These are phyloP conservation scores for Debaryomyces coudertii DNA, from an alignment of 1,139 yeast genomes.

Conservation along the genomic window DNA sequence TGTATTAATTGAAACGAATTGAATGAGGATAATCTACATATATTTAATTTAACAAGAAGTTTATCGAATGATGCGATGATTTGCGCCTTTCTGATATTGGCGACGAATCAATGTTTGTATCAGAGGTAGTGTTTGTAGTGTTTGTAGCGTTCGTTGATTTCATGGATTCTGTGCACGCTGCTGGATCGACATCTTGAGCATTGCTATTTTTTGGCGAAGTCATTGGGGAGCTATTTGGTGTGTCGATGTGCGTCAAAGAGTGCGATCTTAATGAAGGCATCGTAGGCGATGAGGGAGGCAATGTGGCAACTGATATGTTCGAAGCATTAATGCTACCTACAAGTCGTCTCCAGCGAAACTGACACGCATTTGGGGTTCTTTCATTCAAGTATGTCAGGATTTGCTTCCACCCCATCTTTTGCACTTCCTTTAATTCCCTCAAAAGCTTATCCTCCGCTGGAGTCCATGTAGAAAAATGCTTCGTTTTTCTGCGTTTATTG, in stretches of 20 bases:
- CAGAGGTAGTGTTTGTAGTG: neutral
- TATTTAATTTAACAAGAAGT: slow-evolving; percentile 19
- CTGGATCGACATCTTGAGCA: neutral
- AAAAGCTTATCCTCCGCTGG: slow-evolving; percentile 43
- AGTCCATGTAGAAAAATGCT: slow-evolving; percentile 37
- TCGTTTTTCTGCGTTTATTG: slow-evolving; percentile 17
- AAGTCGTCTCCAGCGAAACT: slow-evolving; percentile 51
- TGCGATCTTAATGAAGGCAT: neutral
- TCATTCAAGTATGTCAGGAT: slow-evolving; percentile 46
- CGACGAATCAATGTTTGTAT: neutral
- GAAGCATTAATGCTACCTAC: slow-evolving; percentile 29
- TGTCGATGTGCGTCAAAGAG: neutral
- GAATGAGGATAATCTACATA: slow-evolving; percentile 6
- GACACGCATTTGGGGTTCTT: slow-evolving; percentile 52
- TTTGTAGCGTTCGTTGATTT: neutral
- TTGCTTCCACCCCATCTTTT: slow-evolving; percentile 51
- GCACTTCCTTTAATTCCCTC: slow-evolving; percentile 42
- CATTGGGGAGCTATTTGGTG: slow-evolving; percentile 1
- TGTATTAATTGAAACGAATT: slow-evolving; percentile 3
- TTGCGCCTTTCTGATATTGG: slow-evolving; percentile 20
- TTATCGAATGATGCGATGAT: slow-evolving; percentile 32
- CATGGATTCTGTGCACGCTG: neutral
- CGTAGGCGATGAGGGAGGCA: slow-evolving; percentile 5
- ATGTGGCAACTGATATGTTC: slow-evolving; percentile 11
- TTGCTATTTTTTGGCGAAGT: neutral